Conservation (phyloP, 345 rosid genomes). For the Hibiscus tridactylites region DNA sequence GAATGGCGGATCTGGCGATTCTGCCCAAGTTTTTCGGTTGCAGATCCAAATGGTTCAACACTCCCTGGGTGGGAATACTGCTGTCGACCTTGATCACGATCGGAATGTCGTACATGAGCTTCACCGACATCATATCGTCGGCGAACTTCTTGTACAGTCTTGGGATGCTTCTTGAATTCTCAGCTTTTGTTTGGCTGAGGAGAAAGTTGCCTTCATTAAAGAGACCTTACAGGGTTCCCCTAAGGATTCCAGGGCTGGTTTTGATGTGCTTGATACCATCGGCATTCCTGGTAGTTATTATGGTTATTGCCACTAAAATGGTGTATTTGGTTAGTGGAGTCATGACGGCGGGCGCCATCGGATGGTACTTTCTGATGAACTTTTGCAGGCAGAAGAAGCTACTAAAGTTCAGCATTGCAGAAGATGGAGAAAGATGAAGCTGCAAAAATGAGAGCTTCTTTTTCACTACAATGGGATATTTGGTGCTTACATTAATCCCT, state of each 20-base stretch:
- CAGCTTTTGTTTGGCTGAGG: conserved; percentile 61
- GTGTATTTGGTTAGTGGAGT: conserved; percentile 55
- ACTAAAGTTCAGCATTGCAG: conserved; percentile 29
- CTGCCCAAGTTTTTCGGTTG: conserved; percentile 42
- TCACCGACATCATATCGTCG: conserved; percentile 45
- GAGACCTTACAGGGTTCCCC: conserved; percentile 59
- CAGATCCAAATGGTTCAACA: conserved; percentile 56
- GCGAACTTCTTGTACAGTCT: conserved; percentile 69
- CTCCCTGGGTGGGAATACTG: conserved; percentile 75
- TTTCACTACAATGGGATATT: too few species aligned
- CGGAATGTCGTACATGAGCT: conserved; percentile 47
- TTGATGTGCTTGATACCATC: conserved; percentile 57
- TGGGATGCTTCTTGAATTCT: conserved; percentile 71
- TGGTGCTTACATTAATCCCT: too few species aligned
- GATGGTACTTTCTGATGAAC: conserved; percentile 49
- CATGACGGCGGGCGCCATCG: conserved; percentile 54
- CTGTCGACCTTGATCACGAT: conserved; percentile 38
- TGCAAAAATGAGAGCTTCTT: not conserved
- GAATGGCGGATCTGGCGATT: conserved; percentile 68
- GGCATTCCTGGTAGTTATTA: conserved; percentile 40
- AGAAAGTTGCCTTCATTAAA: conserved; percentile 38
- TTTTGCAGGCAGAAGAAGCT: conserved; percentile 40
- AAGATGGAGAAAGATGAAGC: not conserved
- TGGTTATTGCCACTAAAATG: conserved; percentile 47
- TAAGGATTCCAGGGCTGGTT: conserved; percentile 38